Percentiles rank a stretch among this genome's conserved stretches.
These are phyloP conservation scores for Trifolium pratense DNA, from an alignment of 306 rosid species.

Conservation along the genomic window DNA sequence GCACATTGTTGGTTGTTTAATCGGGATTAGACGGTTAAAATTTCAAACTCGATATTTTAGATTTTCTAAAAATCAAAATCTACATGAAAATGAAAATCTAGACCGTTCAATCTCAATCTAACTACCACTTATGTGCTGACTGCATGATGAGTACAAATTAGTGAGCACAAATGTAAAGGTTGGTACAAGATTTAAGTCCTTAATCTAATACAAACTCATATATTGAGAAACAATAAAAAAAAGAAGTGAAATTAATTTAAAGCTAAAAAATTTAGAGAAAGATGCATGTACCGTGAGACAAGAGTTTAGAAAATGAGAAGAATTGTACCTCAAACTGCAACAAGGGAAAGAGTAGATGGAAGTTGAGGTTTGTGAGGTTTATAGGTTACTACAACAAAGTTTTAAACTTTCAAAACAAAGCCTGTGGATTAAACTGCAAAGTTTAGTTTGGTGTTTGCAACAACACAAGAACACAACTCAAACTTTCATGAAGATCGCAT, in stretches of 20 bases:
- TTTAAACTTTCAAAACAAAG: slow-evolving; percentile 41
- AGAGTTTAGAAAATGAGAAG: slow-evolving; percentile 51
- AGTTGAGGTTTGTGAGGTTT: slow-evolving; percentile 31
- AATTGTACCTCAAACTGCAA: slow-evolving; percentile 41
- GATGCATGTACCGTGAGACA: slow-evolving; percentile 53
- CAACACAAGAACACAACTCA: slow-evolving; percentile 35
- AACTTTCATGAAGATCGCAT: too few relatives aligned
- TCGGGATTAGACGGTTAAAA: neutral
- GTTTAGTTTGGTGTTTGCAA: too few relatives aligned
- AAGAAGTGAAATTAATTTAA: slow-evolving; percentile 34
- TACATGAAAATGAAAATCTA: neutral
- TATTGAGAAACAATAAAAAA: slow-evolving; percentile 11
- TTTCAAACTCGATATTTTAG: too few relatives aligned
- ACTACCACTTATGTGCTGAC: neutral
- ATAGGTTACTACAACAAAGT: slow-evolving; percentile 21
- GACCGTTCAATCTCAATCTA: neutral
- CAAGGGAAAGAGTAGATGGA: slow-evolving; percentile 30
- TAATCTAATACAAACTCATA: slow-evolving; percentile 30
- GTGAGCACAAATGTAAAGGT: neutral
- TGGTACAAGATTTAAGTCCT: slow-evolving; percentile 15
- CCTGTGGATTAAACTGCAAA: slow-evolving; percentile 42
- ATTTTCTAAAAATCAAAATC: too few relatives aligned
- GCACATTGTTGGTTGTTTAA: neutral
- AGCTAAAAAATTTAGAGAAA: slow-evolving; percentile 49
- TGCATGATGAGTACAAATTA: too few relatives aligned